Evolutionary conservation across 345 rosid genomes (phyloP).

Genomic region (Adansonia digitata): DNA sequence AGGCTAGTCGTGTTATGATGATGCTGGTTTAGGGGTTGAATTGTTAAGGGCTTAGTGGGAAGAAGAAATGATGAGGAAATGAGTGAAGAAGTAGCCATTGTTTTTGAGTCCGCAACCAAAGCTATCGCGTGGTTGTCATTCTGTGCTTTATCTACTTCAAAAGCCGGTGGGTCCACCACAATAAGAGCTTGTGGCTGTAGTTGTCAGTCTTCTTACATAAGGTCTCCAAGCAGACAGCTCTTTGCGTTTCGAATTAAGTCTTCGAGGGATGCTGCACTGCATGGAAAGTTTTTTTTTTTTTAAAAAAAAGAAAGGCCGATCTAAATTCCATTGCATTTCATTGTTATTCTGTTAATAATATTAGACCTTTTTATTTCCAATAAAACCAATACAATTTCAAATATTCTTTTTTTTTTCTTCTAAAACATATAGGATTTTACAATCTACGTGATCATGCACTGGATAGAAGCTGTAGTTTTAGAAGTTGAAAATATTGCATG

Average conservation of each 20-base stretch:
- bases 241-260: not conserved
- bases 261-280: no score
- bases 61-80: slow-evolving; percentile 26
- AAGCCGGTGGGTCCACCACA: not conserved
- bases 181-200: slow-evolving; percentile 11
- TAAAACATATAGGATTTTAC: no score
- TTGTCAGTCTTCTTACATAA: not conserved
- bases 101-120: not conserved
- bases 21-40: slow-evolving; percentile 14
- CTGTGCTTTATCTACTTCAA: slow-evolving; percentile 17
- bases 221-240: not conserved
- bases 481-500: not conserved
- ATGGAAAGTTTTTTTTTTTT: no score
- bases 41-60: slow-evolving; percentile 11
- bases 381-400: no score
- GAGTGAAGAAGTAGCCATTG: slow-evolving; percentile 26
- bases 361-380: no score
- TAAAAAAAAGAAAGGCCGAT: no score
- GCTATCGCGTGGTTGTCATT: not conserved
- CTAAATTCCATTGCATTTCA: no score
- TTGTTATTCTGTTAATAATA: no score
- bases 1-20: slow-evolving; percentile 13
- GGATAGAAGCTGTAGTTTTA: not conserved
- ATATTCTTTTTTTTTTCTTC: no score
- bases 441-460: no score